Evolutionary conservation across 1,284 basidiomycete species (phyloP).

Genomic region (Psilocybe mexicana): DNA sequence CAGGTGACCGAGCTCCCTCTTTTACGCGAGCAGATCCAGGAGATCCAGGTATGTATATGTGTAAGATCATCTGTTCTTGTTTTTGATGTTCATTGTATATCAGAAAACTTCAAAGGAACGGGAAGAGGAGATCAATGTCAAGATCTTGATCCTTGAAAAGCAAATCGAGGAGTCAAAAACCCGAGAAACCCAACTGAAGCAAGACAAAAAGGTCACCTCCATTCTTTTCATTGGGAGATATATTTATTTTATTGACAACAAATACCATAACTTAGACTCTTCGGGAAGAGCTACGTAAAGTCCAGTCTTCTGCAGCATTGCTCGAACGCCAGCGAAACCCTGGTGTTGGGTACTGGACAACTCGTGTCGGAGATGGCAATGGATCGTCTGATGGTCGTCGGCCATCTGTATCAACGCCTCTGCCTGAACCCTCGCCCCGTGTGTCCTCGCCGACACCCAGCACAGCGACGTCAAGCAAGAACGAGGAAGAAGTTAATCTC

Average conservation of each 20-base stretch:
- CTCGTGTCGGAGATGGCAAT: conserved; percentile 42
- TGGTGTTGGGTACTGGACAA: conserved; percentile 90
- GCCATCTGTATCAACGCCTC: conserved; percentile 43
- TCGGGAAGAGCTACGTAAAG: conserved; percentile 89
- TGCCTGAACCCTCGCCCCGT: conserved; percentile 41
- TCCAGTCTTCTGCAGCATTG: conserved; percentile 88
- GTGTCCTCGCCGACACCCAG: conserved; percentile 43
- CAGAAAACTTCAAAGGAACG: conserved; percentile 50
- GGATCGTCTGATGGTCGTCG: conserved; percentile 32
- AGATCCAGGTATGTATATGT: conserved; percentile 53
- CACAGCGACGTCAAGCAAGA: conserved; percentile 35
- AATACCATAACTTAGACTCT: conserved; percentile 54
- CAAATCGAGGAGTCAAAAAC: conserved; percentile 63
- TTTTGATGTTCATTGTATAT: conserved; percentile 2
- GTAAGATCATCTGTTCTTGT: background rate
- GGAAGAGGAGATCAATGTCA: conserved; percentile 44
- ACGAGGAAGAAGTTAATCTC: conserved; percentile 92
- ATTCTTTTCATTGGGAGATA: background rate
- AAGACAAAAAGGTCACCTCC: conserved; percentile 68
- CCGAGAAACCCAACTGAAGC: conserved; percentile 65
- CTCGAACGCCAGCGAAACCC: conserved; percentile 88
- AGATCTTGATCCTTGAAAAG: conserved; percentile 51
- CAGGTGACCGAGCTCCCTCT: conserved; percentile 50
- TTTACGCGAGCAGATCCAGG: conserved; percentile 51
- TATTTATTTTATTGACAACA: conserved; percentile 3